Evolutionary conservation across 1,284 basidiomycete species (phyloP).

Genomic region (Erythrobasidium hasegawianum): DNA sequence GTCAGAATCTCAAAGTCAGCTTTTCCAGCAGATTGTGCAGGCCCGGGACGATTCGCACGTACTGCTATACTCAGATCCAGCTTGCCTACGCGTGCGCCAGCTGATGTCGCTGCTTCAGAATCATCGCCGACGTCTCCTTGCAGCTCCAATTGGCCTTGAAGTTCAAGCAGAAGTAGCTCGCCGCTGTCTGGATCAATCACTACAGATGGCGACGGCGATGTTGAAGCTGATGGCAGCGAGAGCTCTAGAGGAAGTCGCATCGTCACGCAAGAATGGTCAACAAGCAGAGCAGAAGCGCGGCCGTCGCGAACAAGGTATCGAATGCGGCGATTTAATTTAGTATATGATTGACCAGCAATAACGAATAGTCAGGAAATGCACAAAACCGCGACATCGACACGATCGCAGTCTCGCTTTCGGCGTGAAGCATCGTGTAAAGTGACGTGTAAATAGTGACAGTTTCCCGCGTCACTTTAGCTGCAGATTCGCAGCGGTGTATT

Average conservation of each 20-base stretch:
- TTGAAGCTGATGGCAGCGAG: conserved; percentile 1
- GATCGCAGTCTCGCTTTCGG: too few relatives aligned
- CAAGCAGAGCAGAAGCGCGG: too few relatives aligned
- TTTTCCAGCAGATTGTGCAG: background rate
- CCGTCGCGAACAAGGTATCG: too few relatives aligned
- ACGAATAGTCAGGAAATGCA: too few relatives aligned
- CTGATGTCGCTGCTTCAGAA: background rate
- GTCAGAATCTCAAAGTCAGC: background rate
- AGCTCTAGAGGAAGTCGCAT: conserved; percentile 27
- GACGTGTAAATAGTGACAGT: too few relatives aligned
- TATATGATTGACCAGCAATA: too few relatives aligned
- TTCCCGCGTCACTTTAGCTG: too few relatives aligned
- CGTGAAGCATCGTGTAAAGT: too few relatives aligned
- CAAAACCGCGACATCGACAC: too few relatives aligned
- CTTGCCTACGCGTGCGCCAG: conserved; percentile 40
- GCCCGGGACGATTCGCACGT: background rate
- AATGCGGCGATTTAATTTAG: too few relatives aligned
- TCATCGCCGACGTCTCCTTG: conserved; percentile 5
- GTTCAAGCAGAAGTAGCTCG: conserved; percentile 43
- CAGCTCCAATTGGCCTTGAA: conserved; percentile 42
- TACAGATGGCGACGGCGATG: background rate
- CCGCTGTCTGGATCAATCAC: background rate
- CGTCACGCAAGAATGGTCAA: background rate
- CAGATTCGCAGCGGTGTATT: too few relatives aligned
- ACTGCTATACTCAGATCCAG: conserved; percentile 43